phyloP scores from a whole-genome alignment of 176 grass and related monocot species.

The Puya raimondii region DNA sequence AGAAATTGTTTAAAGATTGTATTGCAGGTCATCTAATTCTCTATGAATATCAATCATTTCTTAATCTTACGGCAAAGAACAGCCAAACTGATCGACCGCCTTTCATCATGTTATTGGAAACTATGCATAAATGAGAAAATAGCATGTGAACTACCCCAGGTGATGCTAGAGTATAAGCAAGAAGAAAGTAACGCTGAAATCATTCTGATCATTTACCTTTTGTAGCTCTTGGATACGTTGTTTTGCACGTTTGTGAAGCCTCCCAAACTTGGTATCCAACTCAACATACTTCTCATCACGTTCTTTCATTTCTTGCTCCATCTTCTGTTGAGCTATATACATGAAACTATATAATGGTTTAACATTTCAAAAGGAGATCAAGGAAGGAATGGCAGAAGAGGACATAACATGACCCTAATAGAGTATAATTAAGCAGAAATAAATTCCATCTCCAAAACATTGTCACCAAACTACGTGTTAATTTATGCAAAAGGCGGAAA shows the following conservation, averaged over 20 bases:
- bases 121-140: too few species aligned
- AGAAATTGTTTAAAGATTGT: background rate
- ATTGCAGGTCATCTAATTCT: background rate
- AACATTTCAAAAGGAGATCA: slow-evolving; percentile 13
- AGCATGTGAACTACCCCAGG: background rate
- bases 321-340: slow-evolving; percentile 79
- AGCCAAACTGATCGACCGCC: background rate
- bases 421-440: background rate
- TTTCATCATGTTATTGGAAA: background rate
- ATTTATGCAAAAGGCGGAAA: too few species aligned
- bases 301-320: slow-evolving; percentile 90
- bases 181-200: background rate
- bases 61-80: background rate
- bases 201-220: slow-evolving; percentile 51
- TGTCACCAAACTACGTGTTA: too few species aligned
- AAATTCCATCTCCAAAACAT: too few species aligned
- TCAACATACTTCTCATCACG: slow-evolving; percentile 85
- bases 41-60: background rate
- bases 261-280: slow-evolving; percentile 85
- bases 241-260: slow-evolving; percentile 97
- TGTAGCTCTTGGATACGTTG: slow-evolving; percentile 93
- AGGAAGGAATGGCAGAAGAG: background rate
- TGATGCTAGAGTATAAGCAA: background rate
- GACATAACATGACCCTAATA: background rate
- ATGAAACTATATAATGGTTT: slow-evolving; percentile 44